Base-by-base conservation (phyloP, 163 green algal species). In the Scenedesmus sp. region DNA sequence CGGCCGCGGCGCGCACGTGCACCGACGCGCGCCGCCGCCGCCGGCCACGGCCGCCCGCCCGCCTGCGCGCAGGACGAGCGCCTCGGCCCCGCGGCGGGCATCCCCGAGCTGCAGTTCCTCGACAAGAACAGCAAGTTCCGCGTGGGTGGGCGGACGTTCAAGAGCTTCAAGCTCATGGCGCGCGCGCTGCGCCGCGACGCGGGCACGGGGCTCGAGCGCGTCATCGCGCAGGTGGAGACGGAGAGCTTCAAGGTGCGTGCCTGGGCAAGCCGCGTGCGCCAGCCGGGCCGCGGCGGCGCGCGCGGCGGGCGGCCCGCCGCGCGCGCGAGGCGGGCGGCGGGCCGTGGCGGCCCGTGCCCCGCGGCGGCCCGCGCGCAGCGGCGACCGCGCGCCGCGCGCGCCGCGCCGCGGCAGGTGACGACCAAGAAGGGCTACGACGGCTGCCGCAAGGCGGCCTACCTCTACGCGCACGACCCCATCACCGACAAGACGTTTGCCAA, bases 401-500 rank as follows among this genome's bases (percentile, higher is more conserved):
- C 20, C 5, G 10, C 53, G 24, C 24, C 18, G 14, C 10, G 4
- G 14, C 28, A 82, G 75, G 75, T 83, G 42, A 83, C 75, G 5
- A 83, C 75, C 6, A 83, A 83, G 64, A 83, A 83, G 56, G 75
- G 75, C 39, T 83, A 83, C 44, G 75, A 83, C 51, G 75, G 75
- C 18, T 83, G 75, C 42, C 75, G 75, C 65, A 83, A 83, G 64
- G 75, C 75, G 0, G 75, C 77, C 20, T 83, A 77, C 28, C 44
- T 83, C 15, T 65, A 66, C 11, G 75, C 75, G 4, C 64, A 63
- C 34, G 64, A 83, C 17, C 28, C 57, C 64, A 76, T 83, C 54
- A 83, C 75, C 7, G 75, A 83, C 54, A 83, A 83, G 75, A 77
- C 75, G 3, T 83, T 83, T 64, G 75, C 75, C 17, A 77, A 45